These are phyloP conservation scores for Colletotrichum sp. DNA, from an alignment of 2,329 filamentous ascomycete genomes.

Conservation along the genomic window DNA sequence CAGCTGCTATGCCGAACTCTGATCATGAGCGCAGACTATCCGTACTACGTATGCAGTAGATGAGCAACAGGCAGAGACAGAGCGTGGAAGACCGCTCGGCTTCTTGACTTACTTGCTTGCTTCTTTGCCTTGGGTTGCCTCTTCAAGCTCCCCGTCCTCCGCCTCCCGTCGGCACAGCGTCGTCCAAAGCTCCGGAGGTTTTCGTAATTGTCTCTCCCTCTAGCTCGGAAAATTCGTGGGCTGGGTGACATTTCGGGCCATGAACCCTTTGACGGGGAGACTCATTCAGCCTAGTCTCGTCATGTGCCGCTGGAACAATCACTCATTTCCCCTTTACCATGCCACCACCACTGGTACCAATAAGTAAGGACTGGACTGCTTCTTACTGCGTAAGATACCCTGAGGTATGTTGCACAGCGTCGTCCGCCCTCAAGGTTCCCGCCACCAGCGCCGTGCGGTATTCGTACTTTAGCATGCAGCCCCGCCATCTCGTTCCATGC, in stretches of 20 bases:
- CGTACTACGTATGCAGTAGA: not conserved
- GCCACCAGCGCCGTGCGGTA: not conserved
- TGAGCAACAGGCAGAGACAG: not conserved
- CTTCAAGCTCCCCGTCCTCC: not conserved
- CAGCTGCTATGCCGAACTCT: not conserved
- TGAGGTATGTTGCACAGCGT: not conserved
- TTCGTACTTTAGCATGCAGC: not conserved
- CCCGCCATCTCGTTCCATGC: not conserved
- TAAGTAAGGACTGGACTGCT: not conserved
- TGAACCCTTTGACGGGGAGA: not conserved
- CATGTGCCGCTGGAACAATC: not conserved
- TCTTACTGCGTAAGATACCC: not conserved
- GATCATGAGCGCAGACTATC: not conserved
- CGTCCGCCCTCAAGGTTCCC: conserved; percentile 2
- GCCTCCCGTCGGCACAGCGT: not conserved
- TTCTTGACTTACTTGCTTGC: not conserved
- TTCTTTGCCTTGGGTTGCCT: not conserved
- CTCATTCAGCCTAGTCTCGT: conserved; percentile 3
- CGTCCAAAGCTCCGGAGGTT: not conserved
- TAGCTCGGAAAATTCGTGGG: not conserved
- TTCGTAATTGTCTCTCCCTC: not conserved
- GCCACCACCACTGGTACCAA: not conserved
- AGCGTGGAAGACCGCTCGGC: not conserved
- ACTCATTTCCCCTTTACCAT: conserved; percentile 3
- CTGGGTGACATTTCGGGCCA: conserved; percentile 7